Evolutionary conservation across 257 asterid species (phyloP).

Genomic region (Solanum bukasovii): DNA sequence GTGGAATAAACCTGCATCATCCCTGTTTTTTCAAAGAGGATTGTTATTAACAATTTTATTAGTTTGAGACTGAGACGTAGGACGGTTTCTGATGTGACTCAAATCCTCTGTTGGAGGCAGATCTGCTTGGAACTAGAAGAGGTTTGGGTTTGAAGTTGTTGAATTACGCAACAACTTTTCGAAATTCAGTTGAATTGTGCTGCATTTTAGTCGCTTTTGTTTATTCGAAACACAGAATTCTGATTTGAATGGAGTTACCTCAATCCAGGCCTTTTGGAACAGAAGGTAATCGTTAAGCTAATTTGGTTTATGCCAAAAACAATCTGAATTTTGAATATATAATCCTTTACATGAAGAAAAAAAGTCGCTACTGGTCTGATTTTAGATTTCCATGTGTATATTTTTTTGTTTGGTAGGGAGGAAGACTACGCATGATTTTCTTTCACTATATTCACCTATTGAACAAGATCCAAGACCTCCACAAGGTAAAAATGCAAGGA

Average conservation of each 20-base stretch:
- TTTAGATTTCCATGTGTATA: not conserved
- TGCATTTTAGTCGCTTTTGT: not conserved
- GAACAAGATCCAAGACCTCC: slow-evolving; percentile 82
- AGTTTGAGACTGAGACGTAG: not conserved
- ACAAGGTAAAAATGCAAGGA: slow-evolving; percentile 23
- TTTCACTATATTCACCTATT: slow-evolving; percentile 65
- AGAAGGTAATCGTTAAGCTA: slow-evolving; percentile 34
- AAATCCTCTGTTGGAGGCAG: slow-evolving; percentile 7
- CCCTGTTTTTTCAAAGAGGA: not conserved
- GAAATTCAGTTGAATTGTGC: slow-evolving; percentile 12
- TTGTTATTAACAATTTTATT: not conserved
- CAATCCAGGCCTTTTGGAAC: slow-evolving; percentile 48
- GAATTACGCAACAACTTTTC: not conserved
- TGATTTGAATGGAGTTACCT: slow-evolving; percentile 62
- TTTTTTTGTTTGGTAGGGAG: slow-evolving; percentile 13
- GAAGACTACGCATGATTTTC: slow-evolving; percentile 80
- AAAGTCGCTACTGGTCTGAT: not conserved
- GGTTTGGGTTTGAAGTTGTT: not conserved
- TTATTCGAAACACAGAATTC: not conserved
- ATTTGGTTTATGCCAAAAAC: not conserved
- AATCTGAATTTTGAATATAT: not conserved
- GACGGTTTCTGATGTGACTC: not conserved
- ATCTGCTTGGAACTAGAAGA: slow-evolving; percentile 10
- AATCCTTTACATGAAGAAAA: not conserved
- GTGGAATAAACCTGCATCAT: not conserved